Evolutionary conservation across 2,329 filamentous ascomycete species (phyloP).

Genomic region (Cadophora sp.): DNA sequence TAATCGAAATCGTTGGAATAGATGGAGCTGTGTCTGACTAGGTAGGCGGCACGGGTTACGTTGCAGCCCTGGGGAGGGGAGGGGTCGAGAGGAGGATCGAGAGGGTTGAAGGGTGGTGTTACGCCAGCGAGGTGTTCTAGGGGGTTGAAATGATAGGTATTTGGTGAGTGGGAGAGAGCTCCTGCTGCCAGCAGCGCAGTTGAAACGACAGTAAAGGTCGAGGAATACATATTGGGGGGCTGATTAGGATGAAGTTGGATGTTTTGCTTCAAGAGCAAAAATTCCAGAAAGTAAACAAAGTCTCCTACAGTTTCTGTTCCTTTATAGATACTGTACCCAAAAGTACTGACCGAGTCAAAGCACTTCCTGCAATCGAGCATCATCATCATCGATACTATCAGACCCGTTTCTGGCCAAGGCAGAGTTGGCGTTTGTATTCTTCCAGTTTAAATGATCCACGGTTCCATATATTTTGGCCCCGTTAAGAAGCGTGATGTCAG

Average conservation of each 20-base stretch:
- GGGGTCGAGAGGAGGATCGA: constrained; percentile 54
- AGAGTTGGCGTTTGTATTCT: constrained; percentile 3
- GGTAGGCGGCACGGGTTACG: constrained; percentile 55
- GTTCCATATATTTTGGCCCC: neutral
- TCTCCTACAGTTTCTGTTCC: neutral
- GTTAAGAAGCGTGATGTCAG: constrained; percentile 10
- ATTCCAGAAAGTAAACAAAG: neutral
- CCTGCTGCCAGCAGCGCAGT: constrained; percentile 21
- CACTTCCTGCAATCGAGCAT: neutral
- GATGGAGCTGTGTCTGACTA: constrained; percentile 57
- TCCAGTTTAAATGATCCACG: constrained; percentile 11
- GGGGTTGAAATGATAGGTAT: constrained; percentile 53
- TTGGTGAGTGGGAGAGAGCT: constrained; percentile 27
- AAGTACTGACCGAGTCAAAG: neutral
- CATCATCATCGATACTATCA: neutral
- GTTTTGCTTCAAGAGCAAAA: too few species aligned
- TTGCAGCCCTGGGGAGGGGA: constrained; percentile 57
- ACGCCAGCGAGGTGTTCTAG: constrained; percentile 57
- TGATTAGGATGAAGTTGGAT: too few species aligned
- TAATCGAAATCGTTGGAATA: constrained; percentile 60
- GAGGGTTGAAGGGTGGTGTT: constrained; percentile 56
- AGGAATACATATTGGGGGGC: constrained; percentile 11
- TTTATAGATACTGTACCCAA: neutral
- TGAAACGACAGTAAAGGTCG: constrained; percentile 24
- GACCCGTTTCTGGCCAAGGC: constrained; percentile 10